Base-by-base conservation (phyloP, 805 yeast genomes). In the Zygotorulaspora florentina region DNA sequence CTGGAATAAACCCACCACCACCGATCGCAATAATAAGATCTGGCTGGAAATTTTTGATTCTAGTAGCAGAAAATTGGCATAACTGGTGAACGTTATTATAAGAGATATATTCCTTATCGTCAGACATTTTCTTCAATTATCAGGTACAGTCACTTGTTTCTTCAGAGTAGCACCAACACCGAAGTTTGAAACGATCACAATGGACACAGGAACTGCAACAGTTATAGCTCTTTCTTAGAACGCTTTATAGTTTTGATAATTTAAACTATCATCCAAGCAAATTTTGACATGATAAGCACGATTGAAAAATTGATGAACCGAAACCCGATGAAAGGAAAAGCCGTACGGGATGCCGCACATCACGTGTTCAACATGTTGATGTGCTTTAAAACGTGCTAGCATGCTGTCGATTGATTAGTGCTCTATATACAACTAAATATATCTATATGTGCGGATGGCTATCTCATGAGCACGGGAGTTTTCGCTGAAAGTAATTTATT, bases 1-100 rank as follows among this genome's bases (percentile, higher is more conserved):
- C 97, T 23, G 98, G 99, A 47, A 91, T 93, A 67, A 91, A 87
- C 1, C 98, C 99, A 64, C 99, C 96, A 58, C 96, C 96, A 61
- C 96, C 99, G 60, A 91, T 88, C 56, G 98, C 97, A 52, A 91
- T 87, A 69, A 90, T 87, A 48, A 87, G 75, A 66, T 90, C 95
- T 33, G 96, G 95, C 57, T 87, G 80, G 72, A 87, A 83, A 23
- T 70, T 67, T 65, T 80, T 81, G 64, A 85, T 77, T 52, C 74
- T 77, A 45, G 74, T 79, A 12, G 89, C 82, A 12, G 74, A 63
- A 51, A 73, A 76, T 60, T 81, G 85, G 66, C 86, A 81, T 55
- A 82, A 69, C 66, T 85, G 86, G 64, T 85, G 95, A 25, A 85
- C 80, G 65, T 85, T 83, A 68, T 85, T 85, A 75, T 85, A 85